Percentiles rank a stretch among this genome's conserved stretches.
Evolutionary conservation across 345 rosid species (phyloP).

Genomic region (Eutrema japonicum): DNA sequence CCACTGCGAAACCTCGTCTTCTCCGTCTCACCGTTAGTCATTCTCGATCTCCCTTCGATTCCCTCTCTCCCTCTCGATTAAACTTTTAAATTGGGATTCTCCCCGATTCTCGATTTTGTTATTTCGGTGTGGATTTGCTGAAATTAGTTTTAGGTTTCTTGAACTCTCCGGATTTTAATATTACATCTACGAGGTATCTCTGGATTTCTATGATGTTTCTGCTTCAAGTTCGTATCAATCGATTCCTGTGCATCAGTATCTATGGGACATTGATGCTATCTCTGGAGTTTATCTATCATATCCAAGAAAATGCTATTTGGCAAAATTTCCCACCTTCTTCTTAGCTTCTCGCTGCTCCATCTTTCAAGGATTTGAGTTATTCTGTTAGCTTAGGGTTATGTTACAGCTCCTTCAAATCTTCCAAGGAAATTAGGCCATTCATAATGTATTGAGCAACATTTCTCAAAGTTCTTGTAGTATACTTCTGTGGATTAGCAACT

Average conservation of each 20-base stretch:
- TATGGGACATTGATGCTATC: conserved; percentile 17
- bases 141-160: conserved; percentile 8
- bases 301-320: neutral
- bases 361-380: conserved; percentile 12
- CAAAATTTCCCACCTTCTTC: neutral
- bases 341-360: conserved; percentile 2
- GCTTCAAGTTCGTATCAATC: conserved; percentile 6
- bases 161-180: neutral
- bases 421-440: too few species aligned
- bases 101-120: conserved; percentile 10
- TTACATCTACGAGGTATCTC: conserved; percentile 9
- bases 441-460: too few species aligned
- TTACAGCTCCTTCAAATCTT: too few species aligned
- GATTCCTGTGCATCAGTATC: neutral
- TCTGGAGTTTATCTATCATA: conserved; percentile 10
- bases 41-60: conserved; percentile 26
- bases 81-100: conserved; percentile 3
- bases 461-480: neutral
- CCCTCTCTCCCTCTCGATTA: neutral
- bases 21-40: conserved; percentile 45
- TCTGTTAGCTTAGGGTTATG: neutral
- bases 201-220: conserved; percentile 9
- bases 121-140: conserved; percentile 3
- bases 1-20: conserved; percentile 60
- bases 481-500: conserved; percentile 14